Conservation (phyloP, 768 basidiomycete genomes). For the Termitomyces sp. region DNA sequence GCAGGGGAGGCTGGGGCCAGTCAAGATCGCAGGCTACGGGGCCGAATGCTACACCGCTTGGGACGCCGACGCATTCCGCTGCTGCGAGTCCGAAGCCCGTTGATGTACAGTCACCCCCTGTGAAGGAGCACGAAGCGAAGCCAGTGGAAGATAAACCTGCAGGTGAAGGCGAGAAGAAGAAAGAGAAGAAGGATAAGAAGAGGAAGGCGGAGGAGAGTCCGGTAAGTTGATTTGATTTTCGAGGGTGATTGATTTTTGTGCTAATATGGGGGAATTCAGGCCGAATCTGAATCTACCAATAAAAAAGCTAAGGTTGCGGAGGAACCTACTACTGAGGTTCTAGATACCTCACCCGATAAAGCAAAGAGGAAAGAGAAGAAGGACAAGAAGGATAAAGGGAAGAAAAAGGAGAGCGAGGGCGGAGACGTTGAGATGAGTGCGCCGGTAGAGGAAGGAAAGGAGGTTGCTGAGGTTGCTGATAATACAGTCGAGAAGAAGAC, state of each 20-base stretch:
- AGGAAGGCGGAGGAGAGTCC: conserved; percentile 29
- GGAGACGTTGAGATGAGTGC: conserved; percentile 12
- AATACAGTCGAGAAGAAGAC: conserved; percentile 17
- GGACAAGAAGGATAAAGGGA: conserved; percentile 24
- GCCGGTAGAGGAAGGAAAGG: conserved; percentile 12
- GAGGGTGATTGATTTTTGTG: neutral
- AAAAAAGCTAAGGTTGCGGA: conserved; percentile 30
- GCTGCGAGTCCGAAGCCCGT: conserved; percentile 19
- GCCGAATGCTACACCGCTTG: conserved; percentile 71
- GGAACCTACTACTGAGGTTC: conserved; percentile 11
- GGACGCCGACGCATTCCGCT: conserved; percentile 48
- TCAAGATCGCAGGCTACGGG: conserved; percentile 43
- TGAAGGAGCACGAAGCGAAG: conserved; percentile 12
- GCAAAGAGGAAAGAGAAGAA: conserved; percentile 29
- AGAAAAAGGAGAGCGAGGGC: conserved; percentile 20
- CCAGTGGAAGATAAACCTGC: conserved; percentile 6
- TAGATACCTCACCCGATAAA: conserved; percentile 21
- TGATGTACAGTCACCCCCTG: conserved; percentile 8
- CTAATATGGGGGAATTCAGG: neutral
- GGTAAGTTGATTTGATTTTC: conserved; percentile 15
- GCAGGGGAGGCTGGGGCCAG: conserved; percentile 33
- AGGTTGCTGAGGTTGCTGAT: conserved; percentile 17
- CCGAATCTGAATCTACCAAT: conserved; percentile 13
- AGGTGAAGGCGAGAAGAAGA: conserved; percentile 23
- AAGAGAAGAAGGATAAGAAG: conserved; percentile 32